Base-by-base conservation (phyloP, 495 filamentous ascomycete genomes). In the Penicillium macrosclerotiorum region DNA sequence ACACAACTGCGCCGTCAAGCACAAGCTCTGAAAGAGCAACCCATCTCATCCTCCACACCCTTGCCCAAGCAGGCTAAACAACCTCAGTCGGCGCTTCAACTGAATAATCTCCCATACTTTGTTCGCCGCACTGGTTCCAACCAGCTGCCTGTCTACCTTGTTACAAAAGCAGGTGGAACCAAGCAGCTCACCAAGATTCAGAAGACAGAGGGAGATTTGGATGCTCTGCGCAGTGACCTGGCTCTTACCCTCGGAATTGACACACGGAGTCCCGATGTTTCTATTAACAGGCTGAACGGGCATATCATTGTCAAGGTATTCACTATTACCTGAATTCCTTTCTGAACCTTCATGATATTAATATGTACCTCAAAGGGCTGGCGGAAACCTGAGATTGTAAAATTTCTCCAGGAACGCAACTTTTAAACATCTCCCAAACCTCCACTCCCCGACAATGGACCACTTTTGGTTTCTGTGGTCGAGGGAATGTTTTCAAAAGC, bases 141-240 rank as follows among this genome's bases (percentile, higher is more conserved):
- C 41, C 80, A 90, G 51, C 67, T 90, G 2, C 82, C 89, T 9
- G 79, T 97, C n/a, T 98, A 98, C 64, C 69, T 82, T 3, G 67
- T 81, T 40, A 65, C 65, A 42, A 92, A 91, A 67, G 74, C 81
- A 14, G 89, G 89, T 18, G 89, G 91, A 2, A 94, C 87, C 45
- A 71, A 83, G 51, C 80, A 84, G 57, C 63, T 85, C 54, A 96
- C 93, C 4, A 63, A 76, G 52, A 72, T 98, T 39, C 82, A 87
- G 56, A 89, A 86, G 65, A 78, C 89, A 29, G 81, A 89, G 47
- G 93, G 93, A 19, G 79, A 90, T 60, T 42, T 80, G 39, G 58
- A 64, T 17, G 74, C 71, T 4, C 55, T 93, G 24, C 68, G 68
- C 45, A 64, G 55, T 14, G 77, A 79, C 36, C 62, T 89, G 31